Evolutionary conservation across 176 grass and related monocot genomes (phyloP), one percentile per base, ranked within the genome.

Genomic region (Chloris gayana): DNA sequence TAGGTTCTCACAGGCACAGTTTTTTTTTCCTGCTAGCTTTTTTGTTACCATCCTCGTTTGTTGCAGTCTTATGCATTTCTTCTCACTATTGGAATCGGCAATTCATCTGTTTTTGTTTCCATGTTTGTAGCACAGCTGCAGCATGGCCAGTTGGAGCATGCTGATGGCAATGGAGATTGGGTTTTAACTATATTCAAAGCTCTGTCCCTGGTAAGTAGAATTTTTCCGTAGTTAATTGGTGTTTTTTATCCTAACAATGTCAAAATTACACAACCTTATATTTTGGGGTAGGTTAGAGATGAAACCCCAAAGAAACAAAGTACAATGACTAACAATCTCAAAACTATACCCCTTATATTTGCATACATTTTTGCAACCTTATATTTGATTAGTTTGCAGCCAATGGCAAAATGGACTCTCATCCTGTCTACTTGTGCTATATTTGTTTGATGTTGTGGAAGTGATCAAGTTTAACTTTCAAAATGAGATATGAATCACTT

Each of bases 91-190:
- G 57, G 38, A 63, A 74, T 58, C 35, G 61, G 25, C 78, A 51
- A 51, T 49, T 87, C 39, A 68, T 75, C 41, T 75, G 38, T 70
- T 49, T 37, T 73, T 76, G 29, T 54, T 62, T 85, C 24, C 50
- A 74, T 63, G 39, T 67, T 29, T 94, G 61, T 85, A 97, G 95
- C 95, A 87, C 93, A 90, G 75, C 69, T 98, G 86, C 93, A 88
- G 50, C 92, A 91, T 77, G 96, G 93, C 67, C 66, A 85, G 13
- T 83, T 95, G 80, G 93, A 85, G 80, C 88, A 95, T 93, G 92
- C 92, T 81, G 96, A 99, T 88, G 96, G 92, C 67, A 99, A 93
- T 91, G 96, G 92, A 35, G 96, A 99, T 86, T 99, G 96, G 92
- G 92, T 99, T 82, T 83, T 99, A 83, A 99, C 92, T 72, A 99